Percentiles rank a stretch among this genome's conserved stretches.
phyloP scores from a whole-genome alignment of 768 basidiomycete species.

The Mycena crocata region DNA sequence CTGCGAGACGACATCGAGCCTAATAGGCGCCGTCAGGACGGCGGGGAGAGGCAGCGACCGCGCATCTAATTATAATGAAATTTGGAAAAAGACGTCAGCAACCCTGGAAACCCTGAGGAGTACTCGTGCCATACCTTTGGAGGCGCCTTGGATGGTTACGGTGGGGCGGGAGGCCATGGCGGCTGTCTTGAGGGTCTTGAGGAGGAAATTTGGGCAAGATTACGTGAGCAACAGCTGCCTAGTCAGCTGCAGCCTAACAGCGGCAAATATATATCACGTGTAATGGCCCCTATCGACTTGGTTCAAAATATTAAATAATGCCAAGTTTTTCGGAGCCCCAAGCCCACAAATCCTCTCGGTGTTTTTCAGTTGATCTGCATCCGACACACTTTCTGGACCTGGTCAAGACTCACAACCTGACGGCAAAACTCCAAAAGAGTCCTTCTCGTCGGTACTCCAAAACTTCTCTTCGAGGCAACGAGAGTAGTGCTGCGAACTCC shows the following conservation, averaged over 20 bases:
- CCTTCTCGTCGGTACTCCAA: too few species aligned
- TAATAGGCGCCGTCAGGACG: conserved; percentile 97
- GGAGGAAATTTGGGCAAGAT: conserved; percentile 28
- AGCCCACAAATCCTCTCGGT: too few species aligned
- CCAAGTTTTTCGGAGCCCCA: too few species aligned
- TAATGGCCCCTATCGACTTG: background rate
- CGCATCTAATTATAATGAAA: conserved; percentile 73
- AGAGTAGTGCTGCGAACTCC: too few species aligned
- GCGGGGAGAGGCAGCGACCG: conserved; percentile 94
- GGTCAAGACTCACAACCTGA: too few species aligned
- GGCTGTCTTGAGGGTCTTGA: conserved; percentile 56
- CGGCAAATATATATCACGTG: background rate
- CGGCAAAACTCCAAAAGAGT: too few species aligned
- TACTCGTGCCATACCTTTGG: conserved; percentile 68
- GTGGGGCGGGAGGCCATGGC: conserved; percentile 94
- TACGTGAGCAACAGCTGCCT: background rate
- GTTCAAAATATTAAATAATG: too few species aligned
- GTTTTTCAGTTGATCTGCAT: too few species aligned
- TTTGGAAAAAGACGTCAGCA: conserved; percentile 12
- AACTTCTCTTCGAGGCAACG: too few species aligned
- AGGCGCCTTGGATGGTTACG: conserved; percentile 81
- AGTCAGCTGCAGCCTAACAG: conserved; percentile 11
- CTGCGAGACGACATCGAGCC: conserved; percentile 97
- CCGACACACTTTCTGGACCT: too few species aligned
- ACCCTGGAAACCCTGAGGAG: conserved; percentile 29